phyloP scores from a whole-genome alignment of 2,329 filamentous ascomycete species.

The Dryadomyces quercivorus region DNA sequence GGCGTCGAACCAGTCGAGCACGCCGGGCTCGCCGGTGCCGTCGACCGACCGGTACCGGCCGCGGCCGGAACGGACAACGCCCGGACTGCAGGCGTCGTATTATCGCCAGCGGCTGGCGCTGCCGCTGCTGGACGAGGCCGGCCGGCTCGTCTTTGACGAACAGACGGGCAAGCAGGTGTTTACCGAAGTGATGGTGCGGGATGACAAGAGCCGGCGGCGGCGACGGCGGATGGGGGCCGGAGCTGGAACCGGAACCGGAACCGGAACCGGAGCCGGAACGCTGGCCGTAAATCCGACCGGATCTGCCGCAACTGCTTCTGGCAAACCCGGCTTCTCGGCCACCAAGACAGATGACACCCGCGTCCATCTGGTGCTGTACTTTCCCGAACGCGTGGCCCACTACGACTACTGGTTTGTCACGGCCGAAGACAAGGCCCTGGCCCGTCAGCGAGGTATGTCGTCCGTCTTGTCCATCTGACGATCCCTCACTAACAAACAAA shows the following conservation, averaged over 20 bases:
- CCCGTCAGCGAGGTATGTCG: slow-evolving; percentile 10
- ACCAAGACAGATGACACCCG: slow-evolving; percentile 9
- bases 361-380: slow-evolving; percentile 14
- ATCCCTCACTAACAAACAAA: not conserved
- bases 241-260: too few species aligned
- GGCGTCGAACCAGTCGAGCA: not conserved
- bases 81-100: slow-evolving; percentile 14
- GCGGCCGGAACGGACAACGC: slow-evolving; percentile 13
- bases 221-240: not conserved
- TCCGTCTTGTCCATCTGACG: not conserved
- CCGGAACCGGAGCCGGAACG: too few species aligned
- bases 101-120: slow-evolving; percentile 14
- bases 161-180: slow-evolving; percentile 12
- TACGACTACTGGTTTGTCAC: slow-evolving; percentile 16
- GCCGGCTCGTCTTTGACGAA: slow-evolving; percentile 12
- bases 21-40: not conserved
- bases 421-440: slow-evolving; percentile 13
- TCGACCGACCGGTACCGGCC: slow-evolving; percentile 9
- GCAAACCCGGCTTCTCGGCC: not conserved
- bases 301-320: too few species aligned
- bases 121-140: slow-evolving; percentile 12
- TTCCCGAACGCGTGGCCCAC: slow-evolving; percentile 14
- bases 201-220: slow-evolving; percentile 13
- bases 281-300: too few species aligned
- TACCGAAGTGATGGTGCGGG: slow-evolving; percentile 14